phyloP scores from a whole-genome alignment of 2,329 filamentous ascomycete genomes.

The Rhynchosporium graminicola region DNA sequence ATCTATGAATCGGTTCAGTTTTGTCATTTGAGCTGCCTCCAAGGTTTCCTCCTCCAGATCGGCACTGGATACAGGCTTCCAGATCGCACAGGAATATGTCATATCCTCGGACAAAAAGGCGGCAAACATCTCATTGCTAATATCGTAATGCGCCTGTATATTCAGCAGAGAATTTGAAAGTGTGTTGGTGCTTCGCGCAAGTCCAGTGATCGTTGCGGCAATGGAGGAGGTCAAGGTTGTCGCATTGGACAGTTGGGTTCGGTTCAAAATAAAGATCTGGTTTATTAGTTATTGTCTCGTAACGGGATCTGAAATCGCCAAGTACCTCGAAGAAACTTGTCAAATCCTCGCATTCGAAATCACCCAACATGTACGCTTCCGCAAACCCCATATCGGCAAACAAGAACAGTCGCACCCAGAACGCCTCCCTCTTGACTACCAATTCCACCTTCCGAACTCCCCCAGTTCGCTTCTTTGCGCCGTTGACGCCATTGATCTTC shows the following conservation, averaged over 20 bases:
- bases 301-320: slow-evolving; percentile 5
- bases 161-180: slow-evolving; percentile 62
- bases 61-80: slow-evolving; percentile 50
- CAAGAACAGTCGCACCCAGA: slow-evolving; percentile 68
- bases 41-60: slow-evolving; percentile 54
- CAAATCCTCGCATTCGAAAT: slow-evolving; percentile 66
- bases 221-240: slow-evolving; percentile 62
- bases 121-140: slow-evolving; percentile 75
- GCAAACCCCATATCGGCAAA: slow-evolving; percentile 75
- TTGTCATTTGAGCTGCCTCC: slow-evolving; percentile 66
- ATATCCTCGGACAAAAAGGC: slow-evolving; percentile 74
- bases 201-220: slow-evolving; percentile 56
- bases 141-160: slow-evolving; percentile 73
- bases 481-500: slow-evolving; percentile 32
- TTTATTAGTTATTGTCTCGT: slow-evolving; percentile 28
- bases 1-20: slow-evolving; percentile 65
- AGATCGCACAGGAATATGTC: slow-evolving; percentile 74
- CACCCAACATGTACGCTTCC: slow-evolving; percentile 68
- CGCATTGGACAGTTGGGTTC: slow-evolving; percentile 63
- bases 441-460: slow-evolving; percentile 53
- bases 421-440: slow-evolving; percentile 63
- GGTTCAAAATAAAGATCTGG: slow-evolving; percentile 70
- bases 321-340: slow-evolving; percentile 67
- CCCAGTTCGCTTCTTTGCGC: slow-evolving; percentile 43
- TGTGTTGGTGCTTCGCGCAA: slow-evolving; percentile 60